A percentile compares a stretch with the other conserved stretches of the same genome.
Evolutionary conservation across 768 basidiomycete genomes (phyloP).

Genomic region (Mycena kentingensis): DNA sequence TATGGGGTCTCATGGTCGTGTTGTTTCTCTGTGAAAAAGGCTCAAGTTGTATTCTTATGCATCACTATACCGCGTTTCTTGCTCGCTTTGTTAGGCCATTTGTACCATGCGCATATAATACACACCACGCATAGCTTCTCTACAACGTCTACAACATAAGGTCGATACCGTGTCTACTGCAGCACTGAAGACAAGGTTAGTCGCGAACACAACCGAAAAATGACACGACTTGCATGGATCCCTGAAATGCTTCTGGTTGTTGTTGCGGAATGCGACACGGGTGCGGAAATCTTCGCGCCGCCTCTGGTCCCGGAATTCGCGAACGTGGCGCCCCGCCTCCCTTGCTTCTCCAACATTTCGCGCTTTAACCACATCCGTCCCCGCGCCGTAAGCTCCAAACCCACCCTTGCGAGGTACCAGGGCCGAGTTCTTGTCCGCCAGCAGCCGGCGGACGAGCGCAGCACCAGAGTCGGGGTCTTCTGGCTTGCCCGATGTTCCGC

Average conservation of each 20-base stretch:
- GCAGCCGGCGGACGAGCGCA: constrained; percentile 72
- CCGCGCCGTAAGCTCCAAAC: constrained; percentile 82
- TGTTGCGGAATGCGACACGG: constrained; percentile 74
- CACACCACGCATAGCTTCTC: too few relatives aligned
- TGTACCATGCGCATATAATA: too few relatives aligned
- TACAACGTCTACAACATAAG: too few relatives aligned
- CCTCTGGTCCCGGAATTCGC: constrained; percentile 81
- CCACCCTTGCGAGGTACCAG: constrained; percentile 85
- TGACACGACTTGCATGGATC: constrained; percentile 65
- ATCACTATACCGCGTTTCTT: background rate
- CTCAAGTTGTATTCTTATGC: background rate
- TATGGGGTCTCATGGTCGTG: constrained; percentile 25
- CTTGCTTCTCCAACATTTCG: constrained; percentile 94
- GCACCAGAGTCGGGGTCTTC: constrained; percentile 74
- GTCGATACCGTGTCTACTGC: constrained; percentile 29
- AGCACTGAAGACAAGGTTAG: constrained; percentile 29
- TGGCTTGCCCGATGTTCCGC: constrained; percentile 39
- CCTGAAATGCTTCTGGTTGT: constrained; percentile 86
- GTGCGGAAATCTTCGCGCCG: constrained; percentile 84
- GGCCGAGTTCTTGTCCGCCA: constrained; percentile 82
- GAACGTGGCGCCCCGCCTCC: constrained; percentile 85
- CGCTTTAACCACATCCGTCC: constrained; percentile 83
- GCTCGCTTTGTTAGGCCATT: background rate
- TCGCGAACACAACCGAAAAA: constrained; percentile 5
- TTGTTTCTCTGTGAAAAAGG: background rate